A percentile compares a stretch with the other conserved stretches of the same genome.
phyloP scores from a whole-genome alignment of 2,329 filamentous ascomycete genomes.

The Fusarium scirpi region DNA sequence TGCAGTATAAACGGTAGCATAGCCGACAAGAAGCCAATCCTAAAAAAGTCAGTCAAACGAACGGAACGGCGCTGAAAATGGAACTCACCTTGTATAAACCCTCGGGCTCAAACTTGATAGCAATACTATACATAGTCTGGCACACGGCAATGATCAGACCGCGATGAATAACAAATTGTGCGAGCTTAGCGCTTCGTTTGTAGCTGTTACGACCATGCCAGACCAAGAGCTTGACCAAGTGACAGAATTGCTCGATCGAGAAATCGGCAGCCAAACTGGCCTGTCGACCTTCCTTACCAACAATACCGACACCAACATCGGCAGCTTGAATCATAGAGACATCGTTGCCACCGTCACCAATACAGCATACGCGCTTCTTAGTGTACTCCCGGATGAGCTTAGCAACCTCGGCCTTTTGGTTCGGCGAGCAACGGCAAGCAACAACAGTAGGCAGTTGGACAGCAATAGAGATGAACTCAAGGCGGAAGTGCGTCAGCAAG shows the following conservation, averaged over 20 bases:
- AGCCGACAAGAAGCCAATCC: constrained; percentile 97
- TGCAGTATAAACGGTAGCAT: constrained; percentile 96
- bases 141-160: constrained; percentile 95
- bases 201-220: constrained; percentile 99
- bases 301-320: constrained; percentile 96
- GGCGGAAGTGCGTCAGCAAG: constrained; percentile 84
- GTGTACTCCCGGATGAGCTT: constrained; percentile 90
- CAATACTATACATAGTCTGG: constrained; percentile 97
- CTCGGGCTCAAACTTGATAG: constrained; percentile 90
- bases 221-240: constrained; percentile 95
- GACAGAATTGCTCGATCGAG: constrained; percentile 93
- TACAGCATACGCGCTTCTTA: constrained; percentile 95
- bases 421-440: constrained; percentile 95
- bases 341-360: constrained; percentile 97
- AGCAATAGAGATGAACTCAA: constrained; percentile 88
- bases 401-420: constrained; percentile 95
- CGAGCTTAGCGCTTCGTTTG: constrained; percentile 93
- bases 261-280: constrained; percentile 96
- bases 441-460: constrained; percentile 92
- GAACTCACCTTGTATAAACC: constrained; percentile 81
- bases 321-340: constrained; percentile 99
- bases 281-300: constrained; percentile 96
- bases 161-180: constrained; percentile 97
- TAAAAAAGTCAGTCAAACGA: constrained; percentile 50
- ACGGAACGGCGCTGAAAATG: not conserved